Base-by-base conservation (phyloP, 2,329 filamentous ascomycete species). In the Coleophoma crateriformis region DNA sequence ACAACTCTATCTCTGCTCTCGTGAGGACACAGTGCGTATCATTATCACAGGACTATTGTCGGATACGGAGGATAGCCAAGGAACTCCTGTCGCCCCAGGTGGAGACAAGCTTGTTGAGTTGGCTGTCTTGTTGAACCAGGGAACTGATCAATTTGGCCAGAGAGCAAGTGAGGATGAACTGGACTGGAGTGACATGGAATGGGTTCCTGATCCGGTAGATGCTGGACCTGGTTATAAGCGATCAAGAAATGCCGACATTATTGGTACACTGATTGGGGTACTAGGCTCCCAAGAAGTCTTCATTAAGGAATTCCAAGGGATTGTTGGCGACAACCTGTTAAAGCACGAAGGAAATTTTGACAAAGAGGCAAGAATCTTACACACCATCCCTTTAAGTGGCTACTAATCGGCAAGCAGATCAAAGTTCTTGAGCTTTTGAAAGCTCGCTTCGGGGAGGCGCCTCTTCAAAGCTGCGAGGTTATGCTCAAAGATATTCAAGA, bases 401-500 rank as follows among this genome's bases (percentile, higher is more conserved):
- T 48, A 34, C 37, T 48, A 42, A 48, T 15, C 22, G 13, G 32
- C 17, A 7, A 27, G 14, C 33, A 87, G 67, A 80, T 88, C 48
- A 85, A 87, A 49, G 87, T 96, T 4, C 77, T 97, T 6, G 84
- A 92, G 50, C 77, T 97, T 10, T 78, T 99, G 51, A 96, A 96
- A 71, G 78, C 88, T 53, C 84, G 91, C 8, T 91, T 96, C 50
- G 92, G 92, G 20, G 90, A 96, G 57, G 78, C 80, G 27, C 84
- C 89, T 14, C 73, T 99, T 42, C 94, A 97, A 65, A 88, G 88
- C 45, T 96, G 91, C 67, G 92, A 99, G 64, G 94, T 99, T 61
- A 99, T 99, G 94, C 80, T 99, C 50, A 88, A 87, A 55, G 94
- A 99, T 65, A 87, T 97, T 34, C 79, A 87, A 56, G 91, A 96